These are phyloP conservation scores for Solanum neorickii DNA, from an alignment of 257 asterid species.

Conservation along the genomic window DNA sequence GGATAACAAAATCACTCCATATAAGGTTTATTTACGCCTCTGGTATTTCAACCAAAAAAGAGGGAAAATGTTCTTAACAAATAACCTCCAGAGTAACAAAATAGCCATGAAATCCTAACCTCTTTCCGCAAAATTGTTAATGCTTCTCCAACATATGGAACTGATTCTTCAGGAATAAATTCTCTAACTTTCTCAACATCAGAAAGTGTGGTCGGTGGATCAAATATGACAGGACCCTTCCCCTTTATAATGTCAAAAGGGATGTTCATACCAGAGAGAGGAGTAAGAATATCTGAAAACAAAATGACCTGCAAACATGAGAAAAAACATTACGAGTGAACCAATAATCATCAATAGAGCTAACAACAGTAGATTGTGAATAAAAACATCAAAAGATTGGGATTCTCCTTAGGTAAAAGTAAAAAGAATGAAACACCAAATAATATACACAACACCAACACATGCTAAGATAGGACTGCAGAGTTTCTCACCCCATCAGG, in stretches of 20 bases:
- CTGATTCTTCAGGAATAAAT: constrained; percentile 77
- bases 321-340: not conserved
- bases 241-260: constrained; percentile 97
- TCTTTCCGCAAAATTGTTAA: constrained; percentile 79
- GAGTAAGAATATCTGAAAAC: constrained; percentile 98
- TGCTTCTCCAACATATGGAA: constrained; percentile 97
- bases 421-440: not conserved
- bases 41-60: not conserved
- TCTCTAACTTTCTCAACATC: constrained; percentile 87
- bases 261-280: constrained; percentile 92
- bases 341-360: not conserved
- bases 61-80: not conserved
- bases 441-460: not conserved
- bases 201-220: constrained; percentile 48
- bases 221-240: constrained; percentile 90
- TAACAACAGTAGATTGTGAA: not conserved
- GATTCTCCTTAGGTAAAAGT: not conserved
- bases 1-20: not conserved
- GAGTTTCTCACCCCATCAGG: constrained; percentile 83
- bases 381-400: not conserved
- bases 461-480: not conserved
- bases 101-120: constrained; percentile 26
- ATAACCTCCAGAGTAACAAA: not conserved
- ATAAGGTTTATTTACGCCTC: not conserved
- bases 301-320: constrained; percentile 66